Base-by-base conservation (phyloP, 1,139 yeast genomes). In the Williopsis jadinii region DNA sequence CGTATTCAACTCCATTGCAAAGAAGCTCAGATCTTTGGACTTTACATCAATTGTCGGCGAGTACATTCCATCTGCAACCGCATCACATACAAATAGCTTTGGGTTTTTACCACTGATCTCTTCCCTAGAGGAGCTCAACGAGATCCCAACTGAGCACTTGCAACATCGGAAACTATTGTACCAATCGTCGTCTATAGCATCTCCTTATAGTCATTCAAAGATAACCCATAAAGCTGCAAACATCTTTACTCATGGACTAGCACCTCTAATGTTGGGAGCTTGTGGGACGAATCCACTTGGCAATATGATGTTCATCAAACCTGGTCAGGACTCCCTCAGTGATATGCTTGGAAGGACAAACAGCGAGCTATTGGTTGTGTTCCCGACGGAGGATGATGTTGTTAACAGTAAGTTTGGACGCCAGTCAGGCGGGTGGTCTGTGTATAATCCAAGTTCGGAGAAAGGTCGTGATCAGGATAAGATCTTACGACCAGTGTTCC, bases 141-240 rank as follows among this genome's bases (percentile, higher is more conserved):
- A 71, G 13, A 53, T 70, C 9, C 51, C 68, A 0, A 41, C 45
- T 1, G 47, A 51, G 8, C 35, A 41, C 27, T 38, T 49, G 5
- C 34, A 38, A 0, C 41, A 53, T 5, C 55, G 61, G 29, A 69
- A 69, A 30, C 58, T 75, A 2, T 54, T 76, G 8, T 71, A 80
- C 0, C 86, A 80, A 56, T 68, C 70, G 0, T 77, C 87, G 0
- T 70, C 84, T 0, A 74, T 82, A 14, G 80, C 85, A 1, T 71
- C 73, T 3, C 80, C 86, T 0, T 62, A 68, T 31, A 37, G 15
- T 11, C 15, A 30, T 30, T 36, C 38, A 12, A 9, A 30, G 30
- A 35, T 39, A 8, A 52, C 60, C 12, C 55, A 54, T 6, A 40
- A 42, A 4, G 63, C 68, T 3, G 57, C 69, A 0, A 78, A 80